phyloP scores from a whole-genome alignment of 2,329 filamentous ascomycete genomes.

The Huntiella savannae region DNA sequence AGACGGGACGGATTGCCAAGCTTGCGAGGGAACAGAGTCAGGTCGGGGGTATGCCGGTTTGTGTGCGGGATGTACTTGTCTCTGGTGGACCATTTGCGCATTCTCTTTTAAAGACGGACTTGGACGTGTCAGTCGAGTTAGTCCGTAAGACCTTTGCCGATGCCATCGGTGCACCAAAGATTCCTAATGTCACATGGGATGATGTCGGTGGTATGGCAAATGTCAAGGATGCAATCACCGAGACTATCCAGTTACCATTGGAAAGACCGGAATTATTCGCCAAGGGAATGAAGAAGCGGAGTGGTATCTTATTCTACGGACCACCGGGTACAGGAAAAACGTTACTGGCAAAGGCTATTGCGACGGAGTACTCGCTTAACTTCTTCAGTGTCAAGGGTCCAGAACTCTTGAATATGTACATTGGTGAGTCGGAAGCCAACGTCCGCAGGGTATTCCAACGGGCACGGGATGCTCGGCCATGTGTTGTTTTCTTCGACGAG shows the following conservation, averaged over 20 bases:
- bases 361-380: constrained; percentile 82
- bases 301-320: constrained; percentile 80
- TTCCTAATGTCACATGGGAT: constrained; percentile 90
- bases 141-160: constrained; percentile 97
- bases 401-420: constrained; percentile 88
- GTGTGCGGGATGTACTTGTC: constrained; percentile 66
- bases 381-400: constrained; percentile 91
- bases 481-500: constrained; percentile 87
- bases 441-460: constrained; percentile 77
- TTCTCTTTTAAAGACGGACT: constrained; percentile 64
- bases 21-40: constrained; percentile 20
- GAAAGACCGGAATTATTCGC: constrained; percentile 86
- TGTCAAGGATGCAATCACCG: constrained; percentile 91
- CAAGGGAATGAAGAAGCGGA: constrained; percentile 95
- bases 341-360: constrained; percentile 79
- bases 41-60: constrained; percentile 26
- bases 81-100: constrained; percentile 65
- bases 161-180: constrained; percentile 91
- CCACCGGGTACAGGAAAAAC: constrained; percentile 86
- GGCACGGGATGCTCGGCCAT: constrained; percentile 67
- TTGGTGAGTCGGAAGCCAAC: constrained; percentile 84
- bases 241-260: constrained; percentile 86
- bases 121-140: constrained; percentile 83
- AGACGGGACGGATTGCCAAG: constrained; percentile 53
- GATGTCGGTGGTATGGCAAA: constrained; percentile 86